Percentiles rank a stretch among this genome's conserved stretches.
These are phyloP conservation scores for Capronia americana DNA, from an alignment of 2,329 filamentous ascomycete genomes.

Conservation along the genomic window DNA sequence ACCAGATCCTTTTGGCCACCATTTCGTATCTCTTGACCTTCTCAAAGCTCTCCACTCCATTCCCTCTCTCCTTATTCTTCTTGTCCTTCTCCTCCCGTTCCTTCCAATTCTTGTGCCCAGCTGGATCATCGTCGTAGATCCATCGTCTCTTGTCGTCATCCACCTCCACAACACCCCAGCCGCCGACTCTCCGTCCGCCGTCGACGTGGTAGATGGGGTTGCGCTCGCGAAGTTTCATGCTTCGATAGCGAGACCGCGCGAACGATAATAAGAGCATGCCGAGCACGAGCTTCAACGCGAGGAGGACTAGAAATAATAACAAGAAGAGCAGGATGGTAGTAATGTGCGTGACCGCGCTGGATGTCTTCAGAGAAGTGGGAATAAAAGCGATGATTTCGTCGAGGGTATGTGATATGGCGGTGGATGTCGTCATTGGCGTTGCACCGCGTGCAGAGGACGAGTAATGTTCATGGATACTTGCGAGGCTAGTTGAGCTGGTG, in stretches of 20 bases:
- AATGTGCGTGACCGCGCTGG: constrained; percentile 52
- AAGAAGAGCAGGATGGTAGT: constrained; percentile 91
- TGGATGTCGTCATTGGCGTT: constrained; percentile 61
- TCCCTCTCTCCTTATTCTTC: constrained; percentile 65
- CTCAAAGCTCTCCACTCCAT: constrained; percentile 63
- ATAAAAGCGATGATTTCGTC: constrained; percentile 49
- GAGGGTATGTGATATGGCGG: constrained; percentile 59
- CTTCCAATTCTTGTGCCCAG: constrained; percentile 68
- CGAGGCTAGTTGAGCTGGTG: constrained; percentile 47
- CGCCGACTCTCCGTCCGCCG: constrained; percentile 77
- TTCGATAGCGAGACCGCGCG: constrained; percentile 76
- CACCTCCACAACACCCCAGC: constrained; percentile 84
- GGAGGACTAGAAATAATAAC: constrained; percentile 79
- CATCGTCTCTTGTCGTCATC: constrained; percentile 83
- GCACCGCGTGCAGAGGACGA: constrained; percentile 66
- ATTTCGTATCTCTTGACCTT: constrained; percentile 85
- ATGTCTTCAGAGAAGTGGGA: constrained; percentile 51
- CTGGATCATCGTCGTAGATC: constrained; percentile 85
- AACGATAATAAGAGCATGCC: constrained; percentile 87
- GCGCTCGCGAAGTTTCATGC: constrained; percentile 77
- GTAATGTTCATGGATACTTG: constrained; percentile 55
- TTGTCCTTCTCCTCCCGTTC: constrained; percentile 68
- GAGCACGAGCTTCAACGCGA: constrained; percentile 82
- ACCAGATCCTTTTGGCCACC: constrained; percentile 98
- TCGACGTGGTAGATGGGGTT: constrained; percentile 68